Evolutionary conservation across 1,284 basidiomycete genomes (phyloP).

Genomic region (Apiotrichum veenhuisii): DNA sequence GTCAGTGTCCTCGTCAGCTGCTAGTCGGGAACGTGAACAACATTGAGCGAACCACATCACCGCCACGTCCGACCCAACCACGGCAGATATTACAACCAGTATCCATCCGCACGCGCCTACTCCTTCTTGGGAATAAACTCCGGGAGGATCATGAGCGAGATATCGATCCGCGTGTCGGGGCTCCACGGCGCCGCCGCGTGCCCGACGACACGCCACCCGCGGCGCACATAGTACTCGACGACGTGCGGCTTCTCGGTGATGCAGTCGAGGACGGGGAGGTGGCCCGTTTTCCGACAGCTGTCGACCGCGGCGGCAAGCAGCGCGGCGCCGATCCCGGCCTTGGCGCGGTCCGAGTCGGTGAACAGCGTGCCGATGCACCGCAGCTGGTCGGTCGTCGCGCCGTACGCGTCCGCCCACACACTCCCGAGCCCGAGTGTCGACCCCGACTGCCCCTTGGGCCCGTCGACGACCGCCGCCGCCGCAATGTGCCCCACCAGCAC

Average conservation of each 20-base stretch:
- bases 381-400: not conserved
- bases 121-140: not conserved
- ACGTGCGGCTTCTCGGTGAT: not conserved
- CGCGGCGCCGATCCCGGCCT: not conserved
- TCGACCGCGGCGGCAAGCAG: not conserved
- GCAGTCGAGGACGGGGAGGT: not conserved
- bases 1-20: too few relatives aligned
- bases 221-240: not conserved
- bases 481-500: not conserved
- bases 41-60: too few relatives aligned
- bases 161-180: not conserved
- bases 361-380: not conserved
- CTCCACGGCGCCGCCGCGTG: not conserved
- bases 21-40: too few relatives aligned
- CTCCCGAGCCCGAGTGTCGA: not conserved
- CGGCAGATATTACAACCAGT: too few relatives aligned
- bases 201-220: constrained; percentile 2
- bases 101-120: too few relatives aligned
- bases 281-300: not conserved
- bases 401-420: not conserved
- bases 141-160: not conserved
- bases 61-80: too few relatives aligned
- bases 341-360: not conserved
- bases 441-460: not conserved
- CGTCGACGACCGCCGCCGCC: not conserved